Evolutionary conservation across 2,329 filamentous ascomycete genomes (phyloP).

Genomic region (Cladosporium halotolerans): DNA sequence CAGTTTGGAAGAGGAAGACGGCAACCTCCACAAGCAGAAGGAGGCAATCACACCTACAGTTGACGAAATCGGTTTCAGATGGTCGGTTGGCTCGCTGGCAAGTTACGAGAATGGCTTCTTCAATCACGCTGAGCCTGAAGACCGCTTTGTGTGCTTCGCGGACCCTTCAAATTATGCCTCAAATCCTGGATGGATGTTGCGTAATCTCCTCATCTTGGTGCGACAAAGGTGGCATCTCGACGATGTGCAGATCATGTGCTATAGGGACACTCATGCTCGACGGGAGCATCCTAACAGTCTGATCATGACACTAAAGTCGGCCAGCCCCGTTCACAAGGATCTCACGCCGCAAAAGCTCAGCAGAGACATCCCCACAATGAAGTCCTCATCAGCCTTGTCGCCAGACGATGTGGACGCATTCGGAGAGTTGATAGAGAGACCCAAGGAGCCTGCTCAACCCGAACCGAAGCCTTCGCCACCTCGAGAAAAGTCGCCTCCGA

Average conservation of each 20-base stretch:
- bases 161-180: constrained; percentile 87
- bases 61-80: constrained; percentile 60
- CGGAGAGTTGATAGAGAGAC: constrained; percentile 26
- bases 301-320: constrained; percentile 62
- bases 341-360: constrained; percentile 19
- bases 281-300: constrained; percentile 77
- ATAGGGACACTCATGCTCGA: constrained; percentile 72
- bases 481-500: constrained; percentile 42
- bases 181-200: constrained; percentile 85
- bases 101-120: constrained; percentile 87
- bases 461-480: constrained; percentile 21
- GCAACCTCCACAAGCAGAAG: constrained; percentile 33
- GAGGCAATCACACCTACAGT: constrained; percentile 45
- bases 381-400: constrained; percentile 22
- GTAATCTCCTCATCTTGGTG: constrained; percentile 81
- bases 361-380: constrained; percentile 21
- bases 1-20: constrained; percentile 28
- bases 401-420: constrained; percentile 27
- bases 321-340: constrained; percentile 31
- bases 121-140: constrained; percentile 59
- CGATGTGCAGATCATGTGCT: constrained; percentile 79
- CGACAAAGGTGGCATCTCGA: constrained; percentile 72
- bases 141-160: constrained; percentile 79
- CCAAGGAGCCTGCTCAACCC: constrained; percentile 10
- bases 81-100: constrained; percentile 70